Conservation (phyloP, 768 basidiomycete genomes). For the Lentinula sp. region DNA sequence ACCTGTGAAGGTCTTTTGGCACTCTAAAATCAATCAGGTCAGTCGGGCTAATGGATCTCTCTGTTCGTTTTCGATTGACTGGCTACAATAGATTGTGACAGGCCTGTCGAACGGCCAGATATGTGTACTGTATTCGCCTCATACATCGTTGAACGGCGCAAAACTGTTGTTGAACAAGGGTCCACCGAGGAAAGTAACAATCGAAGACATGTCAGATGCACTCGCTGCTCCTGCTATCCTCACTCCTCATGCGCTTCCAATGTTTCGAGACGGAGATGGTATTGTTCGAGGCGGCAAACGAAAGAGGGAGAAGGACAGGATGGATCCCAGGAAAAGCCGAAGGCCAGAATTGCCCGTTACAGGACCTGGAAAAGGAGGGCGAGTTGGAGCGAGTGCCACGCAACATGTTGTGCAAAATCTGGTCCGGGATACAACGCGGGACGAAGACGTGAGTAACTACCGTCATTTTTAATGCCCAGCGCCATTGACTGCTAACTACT, state of each 20-base stretch:
- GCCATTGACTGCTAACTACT: slow-evolving; percentile 5
- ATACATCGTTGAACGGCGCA: slow-evolving; percentile 85
- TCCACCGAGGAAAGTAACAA: slow-evolving; percentile 72
- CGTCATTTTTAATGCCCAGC: slow-evolving; percentile 13
- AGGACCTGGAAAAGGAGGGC: slow-evolving; percentile 89
- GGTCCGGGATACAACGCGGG: slow-evolving; percentile 84
- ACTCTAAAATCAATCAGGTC: slow-evolving; percentile 96
- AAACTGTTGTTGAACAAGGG: slow-evolving; percentile 86
- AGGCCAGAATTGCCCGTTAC: slow-evolving; percentile 89
- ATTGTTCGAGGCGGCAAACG: slow-evolving; percentile 75
- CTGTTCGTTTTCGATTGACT: not conserved
- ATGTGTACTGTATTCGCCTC: slow-evolving; percentile 88
- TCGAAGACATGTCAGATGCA: slow-evolving; percentile 88
- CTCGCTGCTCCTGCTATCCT: slow-evolving; percentile 82
- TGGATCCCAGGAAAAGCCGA: slow-evolving; percentile 87
- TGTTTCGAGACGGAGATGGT: slow-evolving; percentile 81
- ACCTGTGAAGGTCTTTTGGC: slow-evolving; percentile 91
- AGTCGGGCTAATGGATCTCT: slow-evolving; percentile 19
- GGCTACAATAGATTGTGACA: slow-evolving; percentile 62
- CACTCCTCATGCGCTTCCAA: slow-evolving; percentile 87
- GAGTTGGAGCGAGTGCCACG: slow-evolving; percentile 95
- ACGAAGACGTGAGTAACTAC: slow-evolving; percentile 82
- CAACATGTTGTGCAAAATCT: slow-evolving; percentile 95
- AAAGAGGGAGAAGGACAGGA: slow-evolving; percentile 82
- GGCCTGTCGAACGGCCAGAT: slow-evolving; percentile 86